phyloP scores from a whole-genome alignment of 495 filamentous ascomycete genomes.

The Penicillium antarcticum region DNA sequence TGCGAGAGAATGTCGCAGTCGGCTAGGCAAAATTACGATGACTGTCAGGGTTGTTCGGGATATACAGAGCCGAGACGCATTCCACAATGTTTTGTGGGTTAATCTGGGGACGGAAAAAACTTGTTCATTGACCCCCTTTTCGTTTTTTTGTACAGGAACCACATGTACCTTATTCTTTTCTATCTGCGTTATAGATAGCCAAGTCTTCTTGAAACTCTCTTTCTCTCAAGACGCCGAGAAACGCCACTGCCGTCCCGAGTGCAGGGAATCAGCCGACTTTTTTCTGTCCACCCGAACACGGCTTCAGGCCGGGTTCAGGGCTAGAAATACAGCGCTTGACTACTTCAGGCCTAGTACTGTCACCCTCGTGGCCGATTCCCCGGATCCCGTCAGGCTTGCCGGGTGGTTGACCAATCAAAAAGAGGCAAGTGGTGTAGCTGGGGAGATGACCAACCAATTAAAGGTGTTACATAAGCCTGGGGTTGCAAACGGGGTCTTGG shows the following conservation, averaged over 20 bases:
- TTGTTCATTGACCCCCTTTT: neutral
- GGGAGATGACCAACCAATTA: slow-evolving; percentile 10
- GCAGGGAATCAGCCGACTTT: slow-evolving; percentile 3
- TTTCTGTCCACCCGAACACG: slow-evolving; percentile 12
- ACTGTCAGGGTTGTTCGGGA: neutral
- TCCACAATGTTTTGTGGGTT: slow-evolving; percentile 1
- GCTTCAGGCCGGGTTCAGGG: slow-evolving; percentile 7
- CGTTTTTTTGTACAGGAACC: neutral
- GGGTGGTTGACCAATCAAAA: slow-evolving; percentile 11
- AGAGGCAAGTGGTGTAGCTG: too few species aligned
- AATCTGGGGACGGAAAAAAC: slow-evolving; percentile 2
- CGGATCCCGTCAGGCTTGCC: slow-evolving; percentile 19
- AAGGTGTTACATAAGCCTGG: neutral
- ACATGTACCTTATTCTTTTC: neutral
- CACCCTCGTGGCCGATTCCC: slow-evolving; percentile 22
- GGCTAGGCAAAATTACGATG: neutral
- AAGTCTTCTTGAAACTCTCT: neutral
- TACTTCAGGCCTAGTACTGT: slow-evolving; percentile 5
- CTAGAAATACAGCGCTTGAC: slow-evolving; percentile 9
- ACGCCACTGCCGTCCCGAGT: slow-evolving; percentile 12
- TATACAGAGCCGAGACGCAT: neutral
- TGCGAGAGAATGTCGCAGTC: neutral
- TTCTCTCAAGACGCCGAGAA: neutral
- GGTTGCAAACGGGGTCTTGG: slow-evolving; percentile 24
- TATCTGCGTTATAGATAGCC: neutral